These are phyloP conservation scores for Solanum pimpinellifolium DNA, from an alignment of 257 asterid genomes.

Conservation along the genomic window DNA sequence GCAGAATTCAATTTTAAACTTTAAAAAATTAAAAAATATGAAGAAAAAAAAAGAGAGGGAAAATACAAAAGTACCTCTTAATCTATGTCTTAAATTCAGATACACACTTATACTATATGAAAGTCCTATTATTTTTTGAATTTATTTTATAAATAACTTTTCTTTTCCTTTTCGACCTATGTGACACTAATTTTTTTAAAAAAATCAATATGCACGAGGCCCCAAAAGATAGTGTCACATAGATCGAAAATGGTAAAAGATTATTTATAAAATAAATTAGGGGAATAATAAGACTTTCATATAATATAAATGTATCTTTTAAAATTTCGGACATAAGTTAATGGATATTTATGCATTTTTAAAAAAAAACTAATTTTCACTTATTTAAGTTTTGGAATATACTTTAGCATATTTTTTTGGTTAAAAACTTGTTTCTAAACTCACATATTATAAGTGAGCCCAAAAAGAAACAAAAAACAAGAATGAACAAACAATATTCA, in stretches of 20 bases:
- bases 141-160: no score
- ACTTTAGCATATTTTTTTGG: background rate
- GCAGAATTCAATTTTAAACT: background rate
- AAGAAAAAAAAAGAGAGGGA: no score
- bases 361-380: background rate
- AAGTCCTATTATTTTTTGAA: rapidly evolving
- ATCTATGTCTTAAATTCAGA: no score
- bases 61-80: rapidly evolving
- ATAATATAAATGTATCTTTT: no score
- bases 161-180: rapidly evolving
- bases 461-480: background rate
- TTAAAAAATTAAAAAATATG: background rate
- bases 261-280: no score
- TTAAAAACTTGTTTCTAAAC: background rate
- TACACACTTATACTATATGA: rapidly evolving
- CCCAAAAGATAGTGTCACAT: no score
- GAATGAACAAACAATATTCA: background rate
- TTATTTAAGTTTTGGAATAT: background rate
- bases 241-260: no score
- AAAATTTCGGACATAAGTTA: rapidly evolving
- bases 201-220: no score
- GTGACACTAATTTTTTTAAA: no score
- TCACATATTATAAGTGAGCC: background rate
- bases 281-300: rapidly evolving
- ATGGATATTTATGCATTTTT: rapidly evolving